Base-by-base conservation (phyloP, 1,284 basidiomycete species). In the Naganishia albida region DNA sequence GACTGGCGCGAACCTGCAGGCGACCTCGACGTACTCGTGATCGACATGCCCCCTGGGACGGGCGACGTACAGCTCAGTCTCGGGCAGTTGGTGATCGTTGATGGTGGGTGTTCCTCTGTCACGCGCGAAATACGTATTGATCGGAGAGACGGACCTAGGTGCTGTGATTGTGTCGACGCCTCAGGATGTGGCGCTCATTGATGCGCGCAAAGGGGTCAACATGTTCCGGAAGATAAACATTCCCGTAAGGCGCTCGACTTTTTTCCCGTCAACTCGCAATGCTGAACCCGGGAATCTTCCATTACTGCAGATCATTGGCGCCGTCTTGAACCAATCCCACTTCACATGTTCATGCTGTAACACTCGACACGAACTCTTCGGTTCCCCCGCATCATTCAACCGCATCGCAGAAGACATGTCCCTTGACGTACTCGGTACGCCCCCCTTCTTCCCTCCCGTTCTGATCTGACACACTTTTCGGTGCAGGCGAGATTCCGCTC, bases 21-120 rank as follows among this genome's bases (percentile, higher is more conserved):
- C 1, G 72, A 76, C 3, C 80, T 98, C 30, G 95, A 99, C 74
- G 82, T 92, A 0, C 82, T 99, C 12, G 91, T 99, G 12, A 83
- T 99, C 53, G 96, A 99, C 78, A 93, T 97, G 88, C 95, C 95
- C 0, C 95, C 95, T 0, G 95, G 96, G 0, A 99, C 95, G 0
- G 95, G 95, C 0, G 95, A 99, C 75, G 93, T 99, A 0, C 91
- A 92, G 10, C 83, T 99, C 52, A 94, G 90, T 13, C 82, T 99
- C 0, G 92, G 91, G 0, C 96, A 99, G 74, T 84, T 98, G 6
- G 92, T 96, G 0, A 79, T 84, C 15, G 89, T 95, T 1, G 87
- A 95, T 72, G 92, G 93, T 92, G 44, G 62, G 77, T 70, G 62
- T 18, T 38, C 83, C 30, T 34, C 34, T 34, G 4, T 10, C 34